Base-by-base conservation (phyloP, 306 rosid species). In the Mimosa pudica region DNA sequence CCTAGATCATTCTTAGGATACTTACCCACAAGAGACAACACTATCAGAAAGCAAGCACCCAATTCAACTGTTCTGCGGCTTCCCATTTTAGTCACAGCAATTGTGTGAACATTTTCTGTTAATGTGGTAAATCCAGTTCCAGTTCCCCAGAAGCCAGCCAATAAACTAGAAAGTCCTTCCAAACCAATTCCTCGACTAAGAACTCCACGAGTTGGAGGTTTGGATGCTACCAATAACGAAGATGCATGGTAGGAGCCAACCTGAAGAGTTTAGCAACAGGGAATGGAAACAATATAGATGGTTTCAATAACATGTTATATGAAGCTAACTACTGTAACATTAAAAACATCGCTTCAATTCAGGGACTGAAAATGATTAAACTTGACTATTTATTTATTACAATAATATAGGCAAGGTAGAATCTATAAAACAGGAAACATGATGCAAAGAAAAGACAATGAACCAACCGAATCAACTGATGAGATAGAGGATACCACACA, bases 91-190 rank as follows among this genome's bases (percentile, higher is more conserved):
- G 99, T 93, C 72, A 91, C 97, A 47, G 99, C 99, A 84, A 96
- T 89, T 65, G 99, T 96, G 77, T 96, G 99, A 62, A 93, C 93
- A 82, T 96, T 96, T 89, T 96, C 99, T 17, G 99, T 93, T 77
- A 96, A 81, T 68, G 98, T 93, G 48, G 96, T 84, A 60, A 94
- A 96, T 20, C 97, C 99, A 5, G 96, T 90, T 87, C 98, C 99
- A 64, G 98, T 91, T 74, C 99, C 99, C 99, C 99, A 96, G 35
- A 96, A 88, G 83, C 94, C 99, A 83, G 98, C 99, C 96, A 96
- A 72, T 84, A 96, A 81, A 79, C 99, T 90, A 48, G 96, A 82
- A 85, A 96, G 90, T 76, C 99, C 98, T 84, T 96, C 99, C 87
- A 96, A 82, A 78, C 98, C 98, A 77, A 96, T 93, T 61, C 98